Evolutionary conservation across 192 early-diverging fungal genomes (phyloP), one percentile per base, ranked within the genome.

Genomic region (Backusella psychrophila): DNA sequence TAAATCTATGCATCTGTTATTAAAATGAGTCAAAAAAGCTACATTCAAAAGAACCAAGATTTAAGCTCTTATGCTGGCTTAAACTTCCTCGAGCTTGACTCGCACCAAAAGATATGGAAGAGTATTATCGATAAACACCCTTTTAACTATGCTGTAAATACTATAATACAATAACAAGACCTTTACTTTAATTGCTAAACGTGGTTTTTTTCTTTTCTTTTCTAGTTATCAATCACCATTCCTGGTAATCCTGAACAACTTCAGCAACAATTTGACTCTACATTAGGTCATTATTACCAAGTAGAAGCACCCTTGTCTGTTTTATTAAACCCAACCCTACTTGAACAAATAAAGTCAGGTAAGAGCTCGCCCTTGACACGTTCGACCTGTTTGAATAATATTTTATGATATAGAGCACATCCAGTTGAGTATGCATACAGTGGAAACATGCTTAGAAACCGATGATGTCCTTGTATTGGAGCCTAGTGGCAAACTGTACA

Each of bases 91-190:
- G 65, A 75, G 26, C 35, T 74, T 34, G 53, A 74, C 17, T 49
- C 12, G 1, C 26, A 75, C 31, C 19, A 23, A 26, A 29, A 9
- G 2, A 44, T 59, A 14, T 59, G 33, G 49, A 52, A 73, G 29
- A 59, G 59, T 15, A 14, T 65, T 11, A 78, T 78, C 11, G 36
- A 73, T 26, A 74, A 34, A 11, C 77, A 78, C 52, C 72, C 77
- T 15, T 78, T 74, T 21, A 78, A 78, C 53, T 26, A 78, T 69
- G 71, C 46, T 38, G 77, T 73, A 78, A 74, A 41, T 35, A n/a
- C 35, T 15, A 34, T 11, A 66, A 39, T 1, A 1, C 38, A 53
- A 53, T 2, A 36, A 69, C 31, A 38, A 8, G 8, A 6, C 39
- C 19, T 26, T 59, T n/a, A 21, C 42, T 44, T 65, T 36, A 19